phyloP scores from a whole-genome alignment of 768 basidiomycete species.

The Termitomyces bulborhizus region DNA sequence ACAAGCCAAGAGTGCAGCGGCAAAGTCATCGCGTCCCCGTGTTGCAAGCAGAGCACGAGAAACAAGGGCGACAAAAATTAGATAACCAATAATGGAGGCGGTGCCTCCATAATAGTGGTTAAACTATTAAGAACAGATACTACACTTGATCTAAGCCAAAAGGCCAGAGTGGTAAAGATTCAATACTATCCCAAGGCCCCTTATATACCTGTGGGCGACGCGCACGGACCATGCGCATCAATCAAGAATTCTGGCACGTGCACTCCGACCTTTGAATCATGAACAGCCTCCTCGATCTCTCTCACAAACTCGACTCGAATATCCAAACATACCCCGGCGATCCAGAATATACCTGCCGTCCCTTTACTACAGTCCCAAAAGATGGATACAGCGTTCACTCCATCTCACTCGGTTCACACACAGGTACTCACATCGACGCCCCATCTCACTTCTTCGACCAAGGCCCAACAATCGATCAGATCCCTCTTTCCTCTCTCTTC shows the following conservation, averaged over 20 bases:
- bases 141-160: conserved; percentile 98
- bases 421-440: conserved; percentile 77
- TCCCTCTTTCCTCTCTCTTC: conserved; percentile 48
- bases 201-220: conserved; percentile 1
- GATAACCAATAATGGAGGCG: conserved; percentile 50
- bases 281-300: conserved; percentile 42
- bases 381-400: conserved; percentile 47
- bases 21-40: conserved; percentile 49
- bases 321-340: conserved; percentile 54
- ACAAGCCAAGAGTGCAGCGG: conserved; percentile 51
- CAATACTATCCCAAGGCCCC: background rate
- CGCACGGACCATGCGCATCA: conserved; percentile 14
- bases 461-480: conserved; percentile 51
- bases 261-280: background rate
- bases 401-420: conserved; percentile 59
- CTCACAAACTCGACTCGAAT: conserved; percentile 38
- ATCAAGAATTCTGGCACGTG: background rate
- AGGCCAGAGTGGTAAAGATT: conserved; percentile 81
- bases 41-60: conserved; percentile 57
- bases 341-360: conserved; percentile 35
- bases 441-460: conserved; percentile 64
- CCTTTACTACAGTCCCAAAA: conserved; percentile 30
- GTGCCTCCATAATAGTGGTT: conserved; percentile 58
- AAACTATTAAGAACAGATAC: conserved; percentile 93
- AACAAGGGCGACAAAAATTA: conserved; percentile 49